Base-by-base conservation (phyloP, 345 rosid species). In the Populus ilicifolia region DNA sequence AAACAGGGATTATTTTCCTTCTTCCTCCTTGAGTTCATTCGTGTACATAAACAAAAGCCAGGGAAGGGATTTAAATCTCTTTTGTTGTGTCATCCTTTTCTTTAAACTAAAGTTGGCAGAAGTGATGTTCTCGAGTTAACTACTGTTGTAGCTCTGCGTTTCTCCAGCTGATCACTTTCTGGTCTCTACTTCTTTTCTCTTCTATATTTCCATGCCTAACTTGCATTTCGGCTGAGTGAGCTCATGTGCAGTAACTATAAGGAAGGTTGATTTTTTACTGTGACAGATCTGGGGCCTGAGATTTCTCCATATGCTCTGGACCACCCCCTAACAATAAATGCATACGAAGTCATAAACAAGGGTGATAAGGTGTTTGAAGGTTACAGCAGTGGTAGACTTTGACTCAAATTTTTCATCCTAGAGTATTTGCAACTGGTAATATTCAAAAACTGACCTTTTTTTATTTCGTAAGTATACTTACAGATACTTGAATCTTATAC, bases 31-130 rank as follows among this genome's bases (percentile, higher is more conserved):
- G 54, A 50, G 54, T 29, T 69, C 68, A 30, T 44, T 65, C 71
- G 30, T 76, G 77, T 80, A 76, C 56, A 75, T 46, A 69, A 72
- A 70, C 48, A 70, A 48, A 67, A 38, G 43, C 63, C 27, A 50
- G 17, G 23, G 29, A 20, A 52, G 56, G 21, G 33, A 76, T 44
- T 29, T 20, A n/a, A 71, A 43, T 70, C 50, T 41, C 73, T 39
- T 61, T 35, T 11, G 17, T 33, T 33, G 14, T 35, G 36, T 48
- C 39, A 13, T 21, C 21, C 17, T 10, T 7, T 48, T 48, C 23
- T 71, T 29, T 38, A 52, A 3, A 18, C 16, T 59, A 59, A 12
- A 59, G 29, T 4, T 23, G 3, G 29, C 27, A 23, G 5, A 59
- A 9, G 27, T 59, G 64, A 56, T 23, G 29, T 25, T 59, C 27